These are phyloP conservation scores for Lipomyces oligophaga DNA, from an alignment of 805 yeast species.

Conservation along the genomic window DNA sequence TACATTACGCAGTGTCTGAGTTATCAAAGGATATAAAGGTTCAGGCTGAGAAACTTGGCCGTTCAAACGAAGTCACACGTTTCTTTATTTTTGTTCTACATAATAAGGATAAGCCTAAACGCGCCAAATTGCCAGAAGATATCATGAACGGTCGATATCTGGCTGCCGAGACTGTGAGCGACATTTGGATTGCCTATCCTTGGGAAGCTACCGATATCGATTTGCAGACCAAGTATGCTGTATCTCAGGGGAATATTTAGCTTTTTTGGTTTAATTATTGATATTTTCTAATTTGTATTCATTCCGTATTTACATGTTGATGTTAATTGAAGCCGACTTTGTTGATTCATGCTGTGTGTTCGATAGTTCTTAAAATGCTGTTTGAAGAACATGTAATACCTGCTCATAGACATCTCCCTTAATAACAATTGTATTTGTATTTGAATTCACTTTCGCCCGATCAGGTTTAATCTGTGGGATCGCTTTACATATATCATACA, in stretches of 20 bases:
- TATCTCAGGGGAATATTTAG: conserved; percentile 60
- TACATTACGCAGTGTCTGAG: conserved; percentile 78
- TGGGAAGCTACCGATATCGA: conserved; percentile 87
- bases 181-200: conserved; percentile 84
- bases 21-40: conserved; percentile 60
- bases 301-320: too few relatives aligned
- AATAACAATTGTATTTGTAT: neutral
- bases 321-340: too few relatives aligned
- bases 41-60: conserved; percentile 58
- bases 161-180: conserved; percentile 71
- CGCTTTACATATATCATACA: too few relatives aligned
- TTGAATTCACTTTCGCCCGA: too few relatives aligned
- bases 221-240: conserved; percentile 62
- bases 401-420: too few relatives aligned
- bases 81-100: conserved; percentile 78
- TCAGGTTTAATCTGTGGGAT: too few relatives aligned
- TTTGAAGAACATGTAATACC: too few relatives aligned
- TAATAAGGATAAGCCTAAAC: conserved; percentile 77
- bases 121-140: conserved; percentile 63
- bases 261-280: too few relatives aligned
- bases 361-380: neutral
- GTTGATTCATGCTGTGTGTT: conserved; percentile 22
- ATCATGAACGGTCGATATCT: conserved; percentile 65
- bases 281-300: too few relatives aligned
- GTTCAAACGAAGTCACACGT: conserved; percentile 56